Base-by-base conservation (phyloP, 75 land plant species). In the Picea sitchensis region DNA sequence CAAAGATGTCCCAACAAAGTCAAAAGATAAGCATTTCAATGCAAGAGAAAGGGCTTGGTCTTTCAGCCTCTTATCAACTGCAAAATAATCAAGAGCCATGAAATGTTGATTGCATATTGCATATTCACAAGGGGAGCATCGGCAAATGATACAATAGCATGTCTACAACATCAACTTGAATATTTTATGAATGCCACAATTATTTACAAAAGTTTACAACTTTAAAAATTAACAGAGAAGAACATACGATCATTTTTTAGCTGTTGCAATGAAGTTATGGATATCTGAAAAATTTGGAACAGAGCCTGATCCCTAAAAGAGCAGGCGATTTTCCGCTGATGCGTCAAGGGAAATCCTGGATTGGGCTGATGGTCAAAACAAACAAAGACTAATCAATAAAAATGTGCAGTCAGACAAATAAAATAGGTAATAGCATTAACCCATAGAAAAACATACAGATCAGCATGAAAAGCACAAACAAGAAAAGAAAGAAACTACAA, bases 1-100 rank as follows among this genome's bases (percentile, higher is more conserved):
- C 30, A 93, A 78, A 13, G 97, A 92, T 65, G 96, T 90, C 57
- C 98, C 98, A 76, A 92, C 88, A 92, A 96, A 96, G 72, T 96
- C 98, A 86, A 88, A 96, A 11, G 97, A 94, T 76, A 96, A 79
- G 65, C 98, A 96, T 68, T 85, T 89, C 65, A 96, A 83, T 26
- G 95, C 81, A 44, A 96, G 89, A 65, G 91, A 88, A 76, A 96
- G 83, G 12, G 98, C 88, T 60, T 90, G 83, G 44, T 92, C 93
- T 63, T 90, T 90, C 60, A 94, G 80, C 63, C 76, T 84, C 62
- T 68, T 77, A 11, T 71, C 84, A 65, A 83, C 91, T 91, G 87
- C 84, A 86, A 58, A 76, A 60, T 5, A 79, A 67, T 51, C 11
- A 51, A 51, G 11, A 9, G 34, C 7, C 0, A 81, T 58, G 14